Percentiles rank a stretch among this genome's conserved stretches.
These are phyloP conservation scores for Leishmania braziliensis DNA, from an alignment of 208 protist genomes.

Conservation along the genomic window DNA sequence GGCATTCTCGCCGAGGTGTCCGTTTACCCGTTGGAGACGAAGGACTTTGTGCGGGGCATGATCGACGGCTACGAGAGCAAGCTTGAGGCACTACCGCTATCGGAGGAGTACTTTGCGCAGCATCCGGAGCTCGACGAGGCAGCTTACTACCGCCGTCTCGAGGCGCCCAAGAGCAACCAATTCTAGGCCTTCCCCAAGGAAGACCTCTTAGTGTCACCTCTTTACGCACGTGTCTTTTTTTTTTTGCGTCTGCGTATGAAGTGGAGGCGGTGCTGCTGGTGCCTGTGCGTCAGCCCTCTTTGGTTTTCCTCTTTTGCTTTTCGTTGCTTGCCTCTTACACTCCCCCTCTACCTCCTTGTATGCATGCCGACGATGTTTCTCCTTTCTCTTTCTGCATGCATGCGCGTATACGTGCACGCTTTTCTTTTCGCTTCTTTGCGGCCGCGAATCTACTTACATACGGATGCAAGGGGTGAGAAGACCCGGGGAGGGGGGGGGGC, in stretches of 20 bases:
- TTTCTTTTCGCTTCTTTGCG: background rate
- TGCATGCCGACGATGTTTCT: background rate
- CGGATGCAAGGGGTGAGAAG: background rate
- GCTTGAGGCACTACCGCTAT: slow-evolving; percentile 71
- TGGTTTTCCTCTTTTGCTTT: background rate
- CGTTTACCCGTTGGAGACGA: slow-evolving; percentile 71
- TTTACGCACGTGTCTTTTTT: background rate
- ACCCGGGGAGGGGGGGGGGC: background rate
- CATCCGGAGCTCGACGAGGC: slow-evolving; percentile 63
- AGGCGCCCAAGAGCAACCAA: slow-evolving; percentile 44
- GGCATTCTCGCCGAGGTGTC: slow-evolving; percentile 63
- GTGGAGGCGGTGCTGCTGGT: background rate
- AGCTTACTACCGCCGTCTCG: slow-evolving; percentile 65
- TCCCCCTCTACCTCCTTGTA: background rate
- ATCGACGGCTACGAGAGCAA: slow-evolving; percentile 76
- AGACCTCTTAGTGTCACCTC: background rate
- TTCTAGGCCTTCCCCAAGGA: slow-evolving; percentile 38
- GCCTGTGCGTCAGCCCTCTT: background rate
- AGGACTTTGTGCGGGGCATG: slow-evolving; percentile 61
- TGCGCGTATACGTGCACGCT: background rate
- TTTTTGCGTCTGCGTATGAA: background rate
- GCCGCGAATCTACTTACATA: background rate
- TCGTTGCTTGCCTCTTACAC: background rate
- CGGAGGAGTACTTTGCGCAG: slow-evolving; percentile 74
- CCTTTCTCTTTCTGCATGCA: background rate